phyloP scores from a whole-genome alignment of 441 rosid genomes.

The Arabidopsis lyrata region DNA sequence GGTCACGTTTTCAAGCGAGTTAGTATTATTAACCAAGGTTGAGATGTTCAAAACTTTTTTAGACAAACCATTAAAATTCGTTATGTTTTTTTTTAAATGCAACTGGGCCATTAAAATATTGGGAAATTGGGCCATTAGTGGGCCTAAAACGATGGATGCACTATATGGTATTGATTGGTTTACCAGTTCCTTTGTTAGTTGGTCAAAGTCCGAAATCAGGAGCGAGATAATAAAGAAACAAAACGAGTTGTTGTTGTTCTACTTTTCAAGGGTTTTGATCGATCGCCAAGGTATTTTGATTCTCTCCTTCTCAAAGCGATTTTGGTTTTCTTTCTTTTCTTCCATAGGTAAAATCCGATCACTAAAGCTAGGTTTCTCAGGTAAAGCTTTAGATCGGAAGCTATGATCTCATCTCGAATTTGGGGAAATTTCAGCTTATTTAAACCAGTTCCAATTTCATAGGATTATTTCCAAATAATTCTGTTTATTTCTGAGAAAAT shows the following conservation, averaged over 20 bases:
- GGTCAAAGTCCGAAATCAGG: conserved; percentile 27
- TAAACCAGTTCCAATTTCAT: conserved; percentile 8
- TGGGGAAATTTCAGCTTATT: background rate
- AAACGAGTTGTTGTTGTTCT: conserved; percentile 6
- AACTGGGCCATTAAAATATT: too few relatives aligned
- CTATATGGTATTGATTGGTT: background rate
- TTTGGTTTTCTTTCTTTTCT: background rate
- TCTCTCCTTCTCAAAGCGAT: background rate
- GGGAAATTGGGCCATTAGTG: conserved; percentile 16
- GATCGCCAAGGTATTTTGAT: conserved; percentile 33
- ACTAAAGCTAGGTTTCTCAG: background rate
- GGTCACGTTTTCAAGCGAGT: too few relatives aligned
- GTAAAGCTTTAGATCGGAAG: background rate
- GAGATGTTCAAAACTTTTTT: too few relatives aligned
- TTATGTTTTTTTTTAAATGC: too few relatives aligned
- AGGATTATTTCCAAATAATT: background rate
- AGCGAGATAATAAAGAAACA: conserved; percentile 4
- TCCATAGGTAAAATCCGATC: background rate
- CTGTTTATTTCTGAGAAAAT: background rate
- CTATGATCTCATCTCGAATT: background rate
- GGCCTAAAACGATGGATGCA: background rate
- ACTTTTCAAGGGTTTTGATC: conserved; percentile 32
- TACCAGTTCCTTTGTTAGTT: background rate
- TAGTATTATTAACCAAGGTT: too few relatives aligned
- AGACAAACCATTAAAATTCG: too few relatives aligned